Conservation (phyloP, 306 rosid genomes). For the Psophocarpus tetragonolobus region DNA sequence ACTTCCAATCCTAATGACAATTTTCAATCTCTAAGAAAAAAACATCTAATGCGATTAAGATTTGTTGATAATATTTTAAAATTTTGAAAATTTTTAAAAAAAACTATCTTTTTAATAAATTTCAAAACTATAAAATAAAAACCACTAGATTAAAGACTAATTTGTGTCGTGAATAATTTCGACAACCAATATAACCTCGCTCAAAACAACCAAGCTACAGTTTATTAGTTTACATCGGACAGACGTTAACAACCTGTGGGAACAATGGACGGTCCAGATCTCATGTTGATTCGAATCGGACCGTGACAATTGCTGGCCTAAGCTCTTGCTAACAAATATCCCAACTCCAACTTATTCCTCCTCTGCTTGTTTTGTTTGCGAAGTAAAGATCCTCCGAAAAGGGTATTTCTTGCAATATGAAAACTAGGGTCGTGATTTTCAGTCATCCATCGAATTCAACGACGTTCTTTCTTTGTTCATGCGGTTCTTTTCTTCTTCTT, state of each 20-base stretch:
- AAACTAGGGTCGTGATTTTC: slow-evolving; percentile 24
- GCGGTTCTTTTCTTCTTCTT: neutral
- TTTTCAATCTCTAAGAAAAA: no score
- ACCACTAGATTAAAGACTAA: no score
- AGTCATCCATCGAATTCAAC: slow-evolving; percentile 3
- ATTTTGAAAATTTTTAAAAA: no score
- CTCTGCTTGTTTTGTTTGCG: neutral
- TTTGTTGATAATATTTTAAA: no score
- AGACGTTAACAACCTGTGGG: neutral
- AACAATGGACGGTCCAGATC: slow-evolving; percentile 30
- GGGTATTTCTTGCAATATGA: slow-evolving; percentile 1
- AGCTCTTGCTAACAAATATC: slow-evolving; percentile 21
- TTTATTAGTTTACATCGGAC: no score
- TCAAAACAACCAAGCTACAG: no score
- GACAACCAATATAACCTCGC: no score
- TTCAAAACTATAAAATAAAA: no score
- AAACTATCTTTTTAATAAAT: no score
- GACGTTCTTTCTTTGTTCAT: neutral
- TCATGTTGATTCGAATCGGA: neutral
- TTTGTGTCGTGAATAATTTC: no score
- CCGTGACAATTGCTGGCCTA: slow-evolving; percentile 24
- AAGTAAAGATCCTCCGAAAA: neutral
- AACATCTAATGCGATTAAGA: no score
- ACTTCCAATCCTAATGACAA: no score
- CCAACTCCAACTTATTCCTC: neutral